Percentiles rank a stretch among this genome's conserved stretches.
phyloP scores from a whole-genome alignment of 371 early-diverging fungal genomes.

The Mortierella sp. region DNA sequence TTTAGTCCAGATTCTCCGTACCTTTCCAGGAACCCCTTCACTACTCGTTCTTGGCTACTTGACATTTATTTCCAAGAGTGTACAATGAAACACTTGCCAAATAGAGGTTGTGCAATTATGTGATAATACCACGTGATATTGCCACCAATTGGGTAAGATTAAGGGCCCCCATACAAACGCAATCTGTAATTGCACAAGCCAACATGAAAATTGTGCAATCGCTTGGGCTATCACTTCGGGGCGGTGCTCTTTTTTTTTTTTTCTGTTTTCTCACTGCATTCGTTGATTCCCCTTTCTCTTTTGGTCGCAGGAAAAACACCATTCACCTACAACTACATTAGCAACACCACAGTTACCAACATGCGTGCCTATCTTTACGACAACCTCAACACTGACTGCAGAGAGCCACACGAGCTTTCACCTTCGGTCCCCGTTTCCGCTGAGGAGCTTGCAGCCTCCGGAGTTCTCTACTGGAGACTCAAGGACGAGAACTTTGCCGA shows the following conservation, averaged over 20 bases:
- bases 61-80: no score
- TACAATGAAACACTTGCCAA: no score
- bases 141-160: no score
- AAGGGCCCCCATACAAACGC: no score
- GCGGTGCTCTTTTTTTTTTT: neutral
- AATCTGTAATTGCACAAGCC: no score
- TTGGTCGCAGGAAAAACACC: neutral
- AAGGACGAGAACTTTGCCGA: constrained; percentile 68
- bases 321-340: neutral
- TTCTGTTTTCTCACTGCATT: neutral
- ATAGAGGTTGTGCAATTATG: no score
- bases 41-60: no score
- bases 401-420: constrained; percentile 77
- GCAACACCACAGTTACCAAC: neutral
- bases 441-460: constrained; percentile 72
- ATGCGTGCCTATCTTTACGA: constrained; percentile 84
- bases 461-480: constrained; percentile 83
- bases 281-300: neutral
- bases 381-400: constrained; percentile 67
- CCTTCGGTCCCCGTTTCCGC: constrained; percentile 72
- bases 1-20: no score
- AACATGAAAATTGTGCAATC: no score
- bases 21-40: no score
- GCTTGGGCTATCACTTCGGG: no score
- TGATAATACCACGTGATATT: no score